Conservation (phyloP, 768 basidiomycete genomes). For the Crassisporium funariophilum region DNA sequence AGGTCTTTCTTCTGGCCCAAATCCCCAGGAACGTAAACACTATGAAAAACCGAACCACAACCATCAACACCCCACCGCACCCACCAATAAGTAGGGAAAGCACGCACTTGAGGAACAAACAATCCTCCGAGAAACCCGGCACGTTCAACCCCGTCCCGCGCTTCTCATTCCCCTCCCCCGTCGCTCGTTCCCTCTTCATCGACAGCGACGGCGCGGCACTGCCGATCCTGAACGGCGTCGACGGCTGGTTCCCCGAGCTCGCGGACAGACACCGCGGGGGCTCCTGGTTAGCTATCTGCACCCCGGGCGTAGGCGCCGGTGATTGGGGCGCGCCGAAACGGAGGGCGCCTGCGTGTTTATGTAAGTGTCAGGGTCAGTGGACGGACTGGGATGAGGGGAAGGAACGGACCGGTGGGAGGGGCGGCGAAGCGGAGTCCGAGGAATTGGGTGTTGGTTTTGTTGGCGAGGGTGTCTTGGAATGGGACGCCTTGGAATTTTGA, state of each 20-base stretch:
- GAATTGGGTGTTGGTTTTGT: conserved; percentile 37
- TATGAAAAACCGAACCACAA: conserved; percentile 15
- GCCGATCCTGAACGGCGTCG: conserved; percentile 32
- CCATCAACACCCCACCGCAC: not conserved
- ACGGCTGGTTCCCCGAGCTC: conserved; percentile 26
- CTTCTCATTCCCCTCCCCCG: not conserved
- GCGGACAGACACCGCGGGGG: conserved; percentile 35
- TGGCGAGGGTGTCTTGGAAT: conserved; percentile 18
- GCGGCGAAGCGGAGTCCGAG: conserved; percentile 53
- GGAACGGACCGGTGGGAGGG: conserved; percentile 42
- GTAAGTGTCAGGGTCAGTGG: not conserved
- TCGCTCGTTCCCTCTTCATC: not conserved
- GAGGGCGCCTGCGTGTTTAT: conserved; percentile 28
- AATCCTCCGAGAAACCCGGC: conserved; percentile 36
- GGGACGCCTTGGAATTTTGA: conserved; percentile 41
- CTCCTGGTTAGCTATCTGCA: conserved; percentile 33
- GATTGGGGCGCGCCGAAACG: conserved; percentile 37
- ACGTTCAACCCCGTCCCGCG: conserved; percentile 1
- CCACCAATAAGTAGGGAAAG: not conserved
- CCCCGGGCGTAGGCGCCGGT: conserved; percentile 26
- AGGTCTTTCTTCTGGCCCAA: conserved; percentile 24
- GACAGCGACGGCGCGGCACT: no score
- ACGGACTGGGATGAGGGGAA: not conserved
- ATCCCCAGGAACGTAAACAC: conserved; percentile 39
- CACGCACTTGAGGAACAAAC: conserved; percentile 42